Evolutionary conservation across 306 rosid genomes (phyloP), one percentile per base, ranked within the genome.

Genomic region (Calophaca sinica): DNA sequence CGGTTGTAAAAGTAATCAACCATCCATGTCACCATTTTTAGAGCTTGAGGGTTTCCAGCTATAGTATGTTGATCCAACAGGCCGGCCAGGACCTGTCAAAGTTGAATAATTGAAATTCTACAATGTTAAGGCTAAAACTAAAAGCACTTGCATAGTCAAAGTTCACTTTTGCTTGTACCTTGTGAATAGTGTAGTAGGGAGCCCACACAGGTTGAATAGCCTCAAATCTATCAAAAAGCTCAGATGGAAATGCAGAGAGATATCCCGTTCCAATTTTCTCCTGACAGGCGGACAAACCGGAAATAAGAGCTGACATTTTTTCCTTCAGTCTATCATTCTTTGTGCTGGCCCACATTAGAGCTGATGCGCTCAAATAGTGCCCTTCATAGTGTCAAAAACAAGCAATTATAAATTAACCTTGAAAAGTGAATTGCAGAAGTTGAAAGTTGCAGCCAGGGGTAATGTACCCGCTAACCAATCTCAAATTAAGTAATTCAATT

Each of bases 141-240:
- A 81, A 54, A 75, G 39, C 13, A 54, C 57, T 52, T 75, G 55
- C 62, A 70, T 48, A 4, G 62, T 54, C 53, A 62, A 75, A 61
- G 52, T 4, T n/a, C 12, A 75, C 31, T 26, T 62, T 52, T 44
- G 48, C 72, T 53, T 62, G 41, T 82, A 94, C 98, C 97, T 94
- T 94, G 88, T 94, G 98, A 77, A 94, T 86, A 73, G 98, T 94
- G 86, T 94, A 94, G 75, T 94, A 94, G 50, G 98, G 97, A 77
- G 97, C 98, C 97, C 98, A 94, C n/a, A 82, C 93, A 33, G 65
- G 57, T 55, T 73, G 5, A 44, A 86, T 6, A 49, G 85, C 90
- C 79, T 91, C 98, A 65, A 84, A 70, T 6, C 87, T 87, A 81
- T 94, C 98, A 62, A 94, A 94, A 9, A 50, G 48, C 66, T 88